Percentiles rank a stretch among this genome's conserved stretches.
Conservation (phyloP, 202 grass and related monocot species). For the Digitaria exilis region DNA sequence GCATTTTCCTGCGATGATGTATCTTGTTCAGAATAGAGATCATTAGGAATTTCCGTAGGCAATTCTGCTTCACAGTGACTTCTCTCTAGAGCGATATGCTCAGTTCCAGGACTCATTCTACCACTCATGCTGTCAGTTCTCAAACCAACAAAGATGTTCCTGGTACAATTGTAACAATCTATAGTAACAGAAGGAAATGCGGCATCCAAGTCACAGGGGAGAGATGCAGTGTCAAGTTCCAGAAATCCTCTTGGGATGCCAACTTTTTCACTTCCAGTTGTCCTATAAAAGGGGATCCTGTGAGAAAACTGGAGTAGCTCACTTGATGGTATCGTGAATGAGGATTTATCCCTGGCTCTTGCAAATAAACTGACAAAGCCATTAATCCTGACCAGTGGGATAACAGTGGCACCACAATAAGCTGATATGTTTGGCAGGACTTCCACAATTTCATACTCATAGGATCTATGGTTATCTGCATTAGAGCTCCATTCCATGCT, state of each 20-base stretch:
- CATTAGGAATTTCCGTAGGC: neutral
- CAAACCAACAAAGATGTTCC: neutral
- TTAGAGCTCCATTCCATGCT: constrained; percentile 64
- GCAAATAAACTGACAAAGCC: no score
- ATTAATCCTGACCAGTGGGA: no score
- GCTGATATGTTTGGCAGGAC: constrained; percentile 52
- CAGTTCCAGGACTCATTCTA: neutral
- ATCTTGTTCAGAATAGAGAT: neutral
- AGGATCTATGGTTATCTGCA: constrained; percentile 55
- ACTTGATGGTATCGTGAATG: constrained; percentile 48
- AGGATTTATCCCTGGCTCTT: constrained; percentile 42
- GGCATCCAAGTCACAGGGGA: constrained; percentile 47
- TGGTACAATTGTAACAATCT: constrained; percentile 20
- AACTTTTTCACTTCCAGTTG: constrained; percentile 56
- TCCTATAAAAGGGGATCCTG: constrained; percentile 54
- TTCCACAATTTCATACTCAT: constrained; percentile 76
- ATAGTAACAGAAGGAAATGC: constrained; percentile 56
- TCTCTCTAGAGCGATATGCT: neutral
- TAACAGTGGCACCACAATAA: constrained; percentile 39
- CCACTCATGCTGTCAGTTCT: neutral
- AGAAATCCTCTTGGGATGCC: constrained; percentile 44
- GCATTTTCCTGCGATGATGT: neutral
- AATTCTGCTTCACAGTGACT: neutral
- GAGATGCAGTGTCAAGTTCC: constrained; percentile 67
- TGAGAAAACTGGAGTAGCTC: constrained; percentile 81